phyloP scores from a whole-genome alignment of 495 filamentous ascomycete species.

The Cenococcum geophilum region DNA sequence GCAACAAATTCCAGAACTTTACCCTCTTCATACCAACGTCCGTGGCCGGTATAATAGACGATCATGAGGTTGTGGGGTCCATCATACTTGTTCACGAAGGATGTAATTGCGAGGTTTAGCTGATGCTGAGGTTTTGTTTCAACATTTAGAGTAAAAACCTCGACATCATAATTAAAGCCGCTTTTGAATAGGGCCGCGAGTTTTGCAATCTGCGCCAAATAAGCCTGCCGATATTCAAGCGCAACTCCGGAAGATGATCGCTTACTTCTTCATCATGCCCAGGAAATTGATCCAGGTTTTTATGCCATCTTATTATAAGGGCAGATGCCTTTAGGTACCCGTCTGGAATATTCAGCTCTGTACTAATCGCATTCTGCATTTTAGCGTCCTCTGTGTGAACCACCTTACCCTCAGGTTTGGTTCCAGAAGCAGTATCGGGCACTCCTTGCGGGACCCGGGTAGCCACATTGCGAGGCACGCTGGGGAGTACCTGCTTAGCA shows the following conservation, averaged over 20 bases:
- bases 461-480: too few relatives aligned
- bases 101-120: conserved; percentile 14
- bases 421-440: neutral
- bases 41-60: conserved; percentile 34
- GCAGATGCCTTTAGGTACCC: conserved; percentile 30
- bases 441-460: too few relatives aligned
- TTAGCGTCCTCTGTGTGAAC: neutral
- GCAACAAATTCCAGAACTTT: conserved; percentile 11
- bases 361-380: conserved; percentile 4
- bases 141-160: conserved; percentile 11
- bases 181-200: neutral
- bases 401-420: neutral
- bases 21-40: conserved; percentile 6
- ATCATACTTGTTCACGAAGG: conserved; percentile 22
- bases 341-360: conserved; percentile 22
- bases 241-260: neutral
- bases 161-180: neutral
- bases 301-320: conserved; percentile 29
- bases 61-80: conserved; percentile 29
- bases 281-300: conserved; percentile 24
- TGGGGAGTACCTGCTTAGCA: too few relatives aligned
- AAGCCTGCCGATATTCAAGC: neutral
- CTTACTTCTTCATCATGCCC: conserved; percentile 19
- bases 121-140: conserved; percentile 18
- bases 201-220: conserved; percentile 6